These are phyloP conservation scores for Tuber melanosporum DNA, from an alignment of 495 filamentous ascomycete genomes.

Conservation along the genomic window DNA sequence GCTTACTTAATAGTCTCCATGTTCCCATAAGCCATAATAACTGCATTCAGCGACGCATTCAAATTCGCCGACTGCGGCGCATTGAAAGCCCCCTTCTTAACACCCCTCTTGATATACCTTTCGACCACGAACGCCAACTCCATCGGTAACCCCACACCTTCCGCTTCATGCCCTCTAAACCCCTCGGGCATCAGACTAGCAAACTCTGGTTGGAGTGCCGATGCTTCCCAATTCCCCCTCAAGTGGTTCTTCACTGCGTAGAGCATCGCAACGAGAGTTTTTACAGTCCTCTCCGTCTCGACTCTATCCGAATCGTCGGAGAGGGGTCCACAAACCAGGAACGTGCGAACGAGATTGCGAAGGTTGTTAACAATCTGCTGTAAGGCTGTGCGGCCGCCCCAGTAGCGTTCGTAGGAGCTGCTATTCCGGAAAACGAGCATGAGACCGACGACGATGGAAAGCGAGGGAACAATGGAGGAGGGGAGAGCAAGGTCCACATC, in stretches of 20 bases:
- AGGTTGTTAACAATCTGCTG: constrained; percentile 55
- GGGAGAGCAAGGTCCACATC: constrained; percentile 56
- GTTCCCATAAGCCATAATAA: constrained; percentile 60
- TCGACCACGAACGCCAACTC: constrained; percentile 65
- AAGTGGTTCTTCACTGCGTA: constrained; percentile 71
- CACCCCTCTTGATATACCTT: constrained; percentile 58
- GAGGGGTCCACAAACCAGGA: constrained; percentile 46
- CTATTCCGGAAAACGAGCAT: constrained; percentile 76
- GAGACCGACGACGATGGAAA: constrained; percentile 71
- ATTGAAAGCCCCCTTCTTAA: constrained; percentile 43
- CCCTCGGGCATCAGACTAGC: constrained; percentile 55
- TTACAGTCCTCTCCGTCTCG: constrained; percentile 50
- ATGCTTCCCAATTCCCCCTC: constrained; percentile 63
- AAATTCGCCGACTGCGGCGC: constrained; percentile 44
- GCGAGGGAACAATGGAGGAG: constrained; percentile 62
- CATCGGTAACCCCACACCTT: constrained; percentile 59
- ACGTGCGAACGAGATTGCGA: constrained; percentile 58
- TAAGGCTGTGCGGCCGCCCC: constrained; percentile 60
- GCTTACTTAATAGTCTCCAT: constrained; percentile 63
- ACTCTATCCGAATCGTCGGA: constrained; percentile 54
- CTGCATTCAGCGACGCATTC: constrained; percentile 55
- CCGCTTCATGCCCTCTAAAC: constrained; percentile 56
- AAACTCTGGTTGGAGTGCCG: constrained; percentile 51
- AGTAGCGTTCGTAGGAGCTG: constrained; percentile 66
- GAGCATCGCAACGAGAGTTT: constrained; percentile 54